Conservation (phyloP, 2,329 filamentous ascomycete species). For the Trichoderma afroharzianum region DNA sequence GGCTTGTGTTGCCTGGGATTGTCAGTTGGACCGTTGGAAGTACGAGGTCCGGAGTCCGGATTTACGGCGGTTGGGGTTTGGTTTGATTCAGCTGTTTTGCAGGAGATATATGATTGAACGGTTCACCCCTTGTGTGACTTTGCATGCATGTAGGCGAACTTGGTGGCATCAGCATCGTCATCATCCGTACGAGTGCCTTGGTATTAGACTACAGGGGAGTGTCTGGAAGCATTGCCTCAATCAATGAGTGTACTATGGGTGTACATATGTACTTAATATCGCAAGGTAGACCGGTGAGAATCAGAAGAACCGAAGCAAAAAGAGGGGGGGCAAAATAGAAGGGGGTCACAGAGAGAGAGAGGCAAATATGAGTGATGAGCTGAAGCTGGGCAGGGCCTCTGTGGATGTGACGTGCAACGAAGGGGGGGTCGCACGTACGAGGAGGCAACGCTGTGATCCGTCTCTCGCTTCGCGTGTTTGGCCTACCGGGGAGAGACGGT, state of each 20-base stretch:
- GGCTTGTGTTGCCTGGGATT: background rate
- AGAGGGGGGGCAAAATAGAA: background rate
- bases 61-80: background rate
- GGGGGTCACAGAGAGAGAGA: background rate
- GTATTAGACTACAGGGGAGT: background rate
- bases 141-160: background rate
- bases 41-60: background rate
- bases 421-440: background rate
- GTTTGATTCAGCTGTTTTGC: background rate
- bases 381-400: background rate
- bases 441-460: slow-evolving; percentile 8
- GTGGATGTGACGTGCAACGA: background rate
- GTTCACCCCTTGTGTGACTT: background rate
- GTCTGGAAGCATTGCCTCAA: background rate
- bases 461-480: slow-evolving; percentile 15
- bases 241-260: background rate
- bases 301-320: background rate
- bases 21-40: background rate
- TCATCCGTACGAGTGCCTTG: background rate
- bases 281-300: background rate
- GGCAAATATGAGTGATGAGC: background rate
- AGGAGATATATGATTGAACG: background rate
- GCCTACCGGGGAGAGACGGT: slow-evolving; percentile 3
- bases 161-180: background rate
- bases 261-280: too few relatives aligned